A percentile compares a stretch with the other conserved stretches of the same genome.
These are phyloP conservation scores for Alternaria burnsii DNA, from an alignment of 2,329 filamentous ascomycete species.

Conservation along the genomic window DNA sequence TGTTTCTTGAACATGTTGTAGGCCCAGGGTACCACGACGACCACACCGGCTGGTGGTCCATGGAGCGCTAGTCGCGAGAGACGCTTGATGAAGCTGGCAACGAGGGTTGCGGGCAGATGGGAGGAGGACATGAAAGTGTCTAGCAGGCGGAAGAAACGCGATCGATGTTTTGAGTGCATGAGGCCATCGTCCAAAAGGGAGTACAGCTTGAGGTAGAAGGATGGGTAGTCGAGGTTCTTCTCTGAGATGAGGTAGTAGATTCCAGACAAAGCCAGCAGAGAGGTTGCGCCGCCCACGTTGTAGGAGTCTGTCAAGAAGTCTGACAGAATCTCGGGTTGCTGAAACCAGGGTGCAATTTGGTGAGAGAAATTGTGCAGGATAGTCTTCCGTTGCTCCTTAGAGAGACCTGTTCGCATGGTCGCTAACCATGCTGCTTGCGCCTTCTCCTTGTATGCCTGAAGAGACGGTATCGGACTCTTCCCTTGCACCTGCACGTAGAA, in stretches of 20 bases:
- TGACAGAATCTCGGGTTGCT: conserved; percentile 85
- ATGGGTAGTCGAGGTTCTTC: conserved; percentile 94
- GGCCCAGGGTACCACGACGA: conserved; percentile 88
- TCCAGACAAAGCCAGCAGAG: conserved; percentile 87
- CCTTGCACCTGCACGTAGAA: conserved; percentile 74
- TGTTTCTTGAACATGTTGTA: conserved; percentile 95
- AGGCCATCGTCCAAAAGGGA: conserved; percentile 86
- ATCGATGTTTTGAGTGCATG: conserved; percentile 92
- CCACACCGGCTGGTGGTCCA: conserved; percentile 87
- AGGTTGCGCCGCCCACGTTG: conserved; percentile 83
- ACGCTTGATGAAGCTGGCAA: conserved; percentile 97
- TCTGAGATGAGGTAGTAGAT: conserved; percentile 94
- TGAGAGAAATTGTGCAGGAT: conserved; percentile 78
- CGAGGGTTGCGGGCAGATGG: conserved; percentile 87
- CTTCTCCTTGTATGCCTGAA: conserved; percentile 76
- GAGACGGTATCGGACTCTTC: conserved; percentile 67
- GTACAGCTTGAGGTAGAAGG: conserved; percentile 93
- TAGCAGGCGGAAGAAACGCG: conserved; percentile 89
- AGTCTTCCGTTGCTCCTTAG: conserved; percentile 78
- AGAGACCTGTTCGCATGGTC: conserved; percentile 72
- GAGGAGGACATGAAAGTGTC: conserved; percentile 91
- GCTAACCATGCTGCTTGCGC: conserved; percentile 89
- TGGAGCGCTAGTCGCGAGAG: conserved; percentile 84
- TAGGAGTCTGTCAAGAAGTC: conserved; percentile 98
- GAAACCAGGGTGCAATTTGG: conserved; percentile 88